A percentile compares a stretch with the other conserved stretches of the same genome.
Conservation (phyloP, 176 grass and related monocot species). For the Oryza meridionalis region DNA sequence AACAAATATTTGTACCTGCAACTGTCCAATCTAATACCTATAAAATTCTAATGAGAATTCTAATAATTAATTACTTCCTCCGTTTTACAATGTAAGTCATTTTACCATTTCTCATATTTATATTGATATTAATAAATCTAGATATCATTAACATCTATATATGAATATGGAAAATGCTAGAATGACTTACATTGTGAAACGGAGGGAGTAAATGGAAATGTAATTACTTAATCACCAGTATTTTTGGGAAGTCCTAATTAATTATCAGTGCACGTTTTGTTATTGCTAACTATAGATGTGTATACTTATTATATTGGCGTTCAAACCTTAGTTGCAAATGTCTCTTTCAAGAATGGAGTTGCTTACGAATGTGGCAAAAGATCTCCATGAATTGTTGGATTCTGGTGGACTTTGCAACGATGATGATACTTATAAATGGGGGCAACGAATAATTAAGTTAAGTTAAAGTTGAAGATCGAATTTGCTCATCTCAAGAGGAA, state of each 20-base stretch:
- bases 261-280: neutral
- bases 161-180: too few relatives aligned
- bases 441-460: neutral
- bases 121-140: too few relatives aligned
- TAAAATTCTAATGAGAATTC: neutral
- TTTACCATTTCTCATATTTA: too few relatives aligned
- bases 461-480: neutral
- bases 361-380: constrained; percentile 31
- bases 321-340: constrained; percentile 26
- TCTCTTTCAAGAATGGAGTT: constrained; percentile 17
- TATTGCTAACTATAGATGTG: neutral
- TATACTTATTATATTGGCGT: neutral
- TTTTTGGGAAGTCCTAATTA: neutral
- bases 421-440: neutral
- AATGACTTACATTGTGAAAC: too few relatives aligned
- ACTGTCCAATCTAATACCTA: constrained; percentile 7
- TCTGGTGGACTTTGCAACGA: constrained; percentile 21
- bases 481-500: neutral
- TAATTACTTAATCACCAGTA: neutral
- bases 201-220: neutral
- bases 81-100: too few relatives aligned
- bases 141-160: too few relatives aligned
- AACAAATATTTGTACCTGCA: neutral
- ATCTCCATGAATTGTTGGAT: constrained; percentile 33
- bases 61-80: too few relatives aligned